Percentiles rank a stretch among this genome's conserved stretches.
phyloP scores from a whole-genome alignment of 495 filamentous ascomycete species.

The Ramalina intermedia region DNA sequence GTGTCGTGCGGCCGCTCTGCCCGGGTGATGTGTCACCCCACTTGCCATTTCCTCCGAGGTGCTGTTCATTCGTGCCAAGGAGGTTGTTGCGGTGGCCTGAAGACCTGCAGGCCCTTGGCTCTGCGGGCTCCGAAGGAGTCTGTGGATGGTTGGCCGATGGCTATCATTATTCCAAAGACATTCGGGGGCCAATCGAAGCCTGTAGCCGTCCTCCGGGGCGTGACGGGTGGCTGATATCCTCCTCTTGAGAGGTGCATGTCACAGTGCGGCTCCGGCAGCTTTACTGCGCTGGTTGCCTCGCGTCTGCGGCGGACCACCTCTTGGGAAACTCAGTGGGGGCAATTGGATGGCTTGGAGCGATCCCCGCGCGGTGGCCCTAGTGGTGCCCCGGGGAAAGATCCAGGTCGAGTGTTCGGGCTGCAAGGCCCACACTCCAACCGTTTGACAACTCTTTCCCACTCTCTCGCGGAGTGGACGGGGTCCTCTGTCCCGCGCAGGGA shows the following conservation, averaged over 20 bases:
- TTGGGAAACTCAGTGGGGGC: conserved; percentile 34
- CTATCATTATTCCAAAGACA: conserved; percentile 26
- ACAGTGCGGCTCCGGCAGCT: conserved; percentile 12
- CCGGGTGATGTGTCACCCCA: conserved; percentile 2
- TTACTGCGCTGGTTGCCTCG: neutral
- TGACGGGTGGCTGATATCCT: conserved; percentile 22
- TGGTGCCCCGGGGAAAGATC: conserved; percentile 6
- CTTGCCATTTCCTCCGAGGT: neutral
- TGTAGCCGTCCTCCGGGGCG: conserved; percentile 22
- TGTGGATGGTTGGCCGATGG: conserved; percentile 38
- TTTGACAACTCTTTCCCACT: conserved; percentile 10
- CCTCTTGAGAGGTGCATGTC: conserved; percentile 25
- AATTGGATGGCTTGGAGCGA: conserved; percentile 25
- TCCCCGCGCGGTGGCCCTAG: conserved; percentile 6
- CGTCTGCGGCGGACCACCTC: conserved; percentile 22
- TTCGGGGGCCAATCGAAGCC: conserved; percentile 25
- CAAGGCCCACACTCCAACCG: conserved; percentile 8
- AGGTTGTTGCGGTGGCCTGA: conserved; percentile 7
- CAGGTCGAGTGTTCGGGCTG: conserved; percentile 11
- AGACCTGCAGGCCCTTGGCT: conserved; percentile 14
- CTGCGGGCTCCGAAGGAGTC: conserved; percentile 27
- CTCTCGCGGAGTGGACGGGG: conserved; percentile 9
- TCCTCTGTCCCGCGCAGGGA: conserved; percentile 2
- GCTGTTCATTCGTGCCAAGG: neutral
- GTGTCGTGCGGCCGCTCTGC: conserved; percentile 7